Percentiles rank a stretch among this genome's conserved stretches.
These are phyloP conservation scores for Mariannaea elegans DNA, from an alignment of 2,329 filamentous ascomycete genomes.

Conservation along the genomic window DNA sequence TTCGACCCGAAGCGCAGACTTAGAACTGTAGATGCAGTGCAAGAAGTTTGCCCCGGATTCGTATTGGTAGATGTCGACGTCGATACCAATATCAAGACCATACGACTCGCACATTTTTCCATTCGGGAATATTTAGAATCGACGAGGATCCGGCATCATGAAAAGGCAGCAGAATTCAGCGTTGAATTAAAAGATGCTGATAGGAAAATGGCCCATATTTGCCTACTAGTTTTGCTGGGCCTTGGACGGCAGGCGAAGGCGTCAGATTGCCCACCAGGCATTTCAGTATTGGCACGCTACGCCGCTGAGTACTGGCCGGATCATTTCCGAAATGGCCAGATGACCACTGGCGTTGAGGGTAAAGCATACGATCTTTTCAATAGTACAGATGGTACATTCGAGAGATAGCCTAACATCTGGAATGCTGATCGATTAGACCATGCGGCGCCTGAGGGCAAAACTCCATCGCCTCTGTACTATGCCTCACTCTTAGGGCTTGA, in stretches of 20 bases:
- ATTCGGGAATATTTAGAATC: constrained; percentile 26
- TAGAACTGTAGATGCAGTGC: not conserved
- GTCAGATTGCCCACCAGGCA: not conserved
- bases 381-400: not conserved
- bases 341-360: not conserved
- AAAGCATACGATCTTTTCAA: constrained; percentile 2
- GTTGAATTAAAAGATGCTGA: not conserved
- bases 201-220: constrained; percentile 4
- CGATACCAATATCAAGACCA: not conserved
- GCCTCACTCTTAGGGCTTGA: constrained; percentile 7
- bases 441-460: not conserved
- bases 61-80: constrained; percentile 2
- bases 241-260: not conserved
- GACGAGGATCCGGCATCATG: not conserved
- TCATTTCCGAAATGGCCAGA: constrained; percentile 1
- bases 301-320: not conserved
- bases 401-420: not conserved
- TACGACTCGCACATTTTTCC: constrained; percentile 24
- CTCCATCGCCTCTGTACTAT: not conserved
- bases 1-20: constrained; percentile 19
- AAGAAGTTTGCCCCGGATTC: constrained; percentile 17
- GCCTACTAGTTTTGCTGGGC: constrained; percentile 10
- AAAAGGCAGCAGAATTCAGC: not conserved
- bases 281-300: not conserved
- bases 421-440: not conserved